Base-by-base conservation (phyloP, 1,139 yeast species). In the Scheffersomyces parashehatae region DNA sequence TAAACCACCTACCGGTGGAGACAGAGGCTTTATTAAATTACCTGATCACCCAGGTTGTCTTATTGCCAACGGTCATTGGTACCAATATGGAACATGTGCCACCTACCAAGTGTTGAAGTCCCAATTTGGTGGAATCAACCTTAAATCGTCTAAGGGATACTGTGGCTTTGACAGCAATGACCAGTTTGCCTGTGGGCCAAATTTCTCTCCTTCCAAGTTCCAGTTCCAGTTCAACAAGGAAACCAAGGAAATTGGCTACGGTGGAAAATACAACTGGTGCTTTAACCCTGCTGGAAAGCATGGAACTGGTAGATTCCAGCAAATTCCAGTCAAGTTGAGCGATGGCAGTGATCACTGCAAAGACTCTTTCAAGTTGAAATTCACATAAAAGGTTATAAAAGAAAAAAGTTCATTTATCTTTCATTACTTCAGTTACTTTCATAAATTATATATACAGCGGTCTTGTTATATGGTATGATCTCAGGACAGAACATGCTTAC, bases 61-160 rank as follows among this genome's bases (percentile, higher is more conserved):
- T 44, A 91, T 90, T 55, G 80, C 86, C 48, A 87, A 82, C 56
- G 98, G 98, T 5, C 79, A 82, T 53, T 90, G 95, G 91, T 88
- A 85, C 65, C 65, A 77, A 5, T 75, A 81, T 31, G 97, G 97
- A 1, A 83, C 96, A 1, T 91, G 97, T 65, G 98, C 97, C 3
- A 82, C 86, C 3, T 89, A 75, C 65, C 72, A 74, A 14, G 55
- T 73, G 13, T 67, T 52, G 28, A 56, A 81, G 42, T 79, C 84
- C 32, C 77, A 79, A 30, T 83, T 81, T 62, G 95, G 95, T 4
- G 91, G 91, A n/a, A 76, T 81, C 54, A 77, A 81, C 45, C 58
- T 88, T 30, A 73, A 73, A 43, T 77, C 93, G 0, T 79, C 88
- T 32, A 82, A 79, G 56, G 97, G 96, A 0, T 77, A 74, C 47